A percentile compares a stretch with the other conserved stretches of the same genome.
Conservation (phyloP, 768 basidiomycete genomes). For the Termitomyces sp. region DNA sequence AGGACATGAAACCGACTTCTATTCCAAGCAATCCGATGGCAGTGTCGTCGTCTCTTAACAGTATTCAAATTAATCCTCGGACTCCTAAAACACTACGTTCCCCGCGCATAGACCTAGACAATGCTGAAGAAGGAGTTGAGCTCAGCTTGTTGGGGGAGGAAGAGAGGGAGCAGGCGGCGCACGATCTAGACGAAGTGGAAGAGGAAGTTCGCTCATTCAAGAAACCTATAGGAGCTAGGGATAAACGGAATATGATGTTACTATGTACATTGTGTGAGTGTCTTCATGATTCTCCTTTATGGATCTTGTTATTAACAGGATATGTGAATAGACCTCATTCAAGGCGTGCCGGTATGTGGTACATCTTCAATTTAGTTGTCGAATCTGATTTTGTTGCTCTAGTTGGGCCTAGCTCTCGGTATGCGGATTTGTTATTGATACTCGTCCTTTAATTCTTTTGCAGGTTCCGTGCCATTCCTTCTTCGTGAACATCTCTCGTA, state of each 20-base stretch:
- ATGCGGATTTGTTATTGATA: constrained; percentile 13
- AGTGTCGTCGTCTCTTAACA: constrained; percentile 55
- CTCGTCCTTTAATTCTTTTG: neutral
- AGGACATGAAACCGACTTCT: constrained; percentile 40
- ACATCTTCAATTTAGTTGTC: constrained; percentile 4
- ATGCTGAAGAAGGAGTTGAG: constrained; percentile 54
- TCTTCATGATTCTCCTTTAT: neutral
- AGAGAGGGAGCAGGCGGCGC: constrained; percentile 44
- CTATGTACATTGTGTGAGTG: constrained; percentile 84
- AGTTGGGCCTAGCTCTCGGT: constrained; percentile 91
- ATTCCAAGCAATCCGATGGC: constrained; percentile 40
- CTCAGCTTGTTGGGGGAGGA: constrained; percentile 57
- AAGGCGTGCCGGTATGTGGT: constrained; percentile 82
- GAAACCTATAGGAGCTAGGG: constrained; percentile 59
- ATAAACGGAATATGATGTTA: constrained; percentile 81
- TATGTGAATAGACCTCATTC: constrained; percentile 57
- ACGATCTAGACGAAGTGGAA: constrained; percentile 39
- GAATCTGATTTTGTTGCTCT: constrained; percentile 5
- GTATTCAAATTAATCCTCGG: constrained; percentile 57
- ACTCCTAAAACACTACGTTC: constrained; percentile 43
- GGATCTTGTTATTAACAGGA: constrained; percentile 6
- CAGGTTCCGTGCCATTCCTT: constrained; percentile 95
- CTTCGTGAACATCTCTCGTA: constrained; percentile 94
- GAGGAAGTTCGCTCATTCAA: constrained; percentile 31
- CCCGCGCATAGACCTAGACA: constrained; percentile 30